phyloP scores from a whole-genome alignment of 2,329 filamentous ascomycete genomes.

The Alternaria metachromatica region DNA sequence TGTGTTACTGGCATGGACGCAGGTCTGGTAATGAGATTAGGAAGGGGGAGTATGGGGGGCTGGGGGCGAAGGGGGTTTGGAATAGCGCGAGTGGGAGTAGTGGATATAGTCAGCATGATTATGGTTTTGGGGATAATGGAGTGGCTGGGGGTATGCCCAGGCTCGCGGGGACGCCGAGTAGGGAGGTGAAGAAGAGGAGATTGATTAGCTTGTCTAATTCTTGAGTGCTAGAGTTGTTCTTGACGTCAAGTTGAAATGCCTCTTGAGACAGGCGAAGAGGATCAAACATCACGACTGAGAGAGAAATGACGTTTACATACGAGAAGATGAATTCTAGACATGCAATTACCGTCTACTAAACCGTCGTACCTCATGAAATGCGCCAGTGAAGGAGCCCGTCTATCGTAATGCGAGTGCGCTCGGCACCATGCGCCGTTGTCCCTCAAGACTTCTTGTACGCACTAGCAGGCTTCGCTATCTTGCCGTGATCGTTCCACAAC shows the following conservation, averaged over 20 bases:
- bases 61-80: constrained; percentile 1
- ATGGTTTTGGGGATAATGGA: neutral
- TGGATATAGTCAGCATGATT: neutral
- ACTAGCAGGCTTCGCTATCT: constrained; percentile 29
- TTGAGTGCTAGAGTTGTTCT: neutral
- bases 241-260: neutral
- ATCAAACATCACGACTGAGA: neutral
- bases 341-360: neutral
- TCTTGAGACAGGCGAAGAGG: neutral
- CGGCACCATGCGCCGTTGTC: neutral
- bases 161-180: neutral
- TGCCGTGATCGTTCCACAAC: constrained; percentile 67
- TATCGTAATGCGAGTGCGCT: neutral
- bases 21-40: constrained; percentile 36
- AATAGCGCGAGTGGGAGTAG: neutral
- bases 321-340: neutral
- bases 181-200: constrained; percentile 21
- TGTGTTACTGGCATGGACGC: constrained; percentile 53
- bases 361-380: neutral
- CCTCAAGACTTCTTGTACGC: neutral
- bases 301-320: neutral
- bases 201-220: constrained; percentile 25
- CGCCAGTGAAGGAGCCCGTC: neutral
- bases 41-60: constrained; percentile 10
- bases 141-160: neutral